A percentile compares a stretch with the other conserved stretches of the same genome.
phyloP scores from a whole-genome alignment of 306 rosid genomes.

The Glycyrrhiza uralensis region DNA sequence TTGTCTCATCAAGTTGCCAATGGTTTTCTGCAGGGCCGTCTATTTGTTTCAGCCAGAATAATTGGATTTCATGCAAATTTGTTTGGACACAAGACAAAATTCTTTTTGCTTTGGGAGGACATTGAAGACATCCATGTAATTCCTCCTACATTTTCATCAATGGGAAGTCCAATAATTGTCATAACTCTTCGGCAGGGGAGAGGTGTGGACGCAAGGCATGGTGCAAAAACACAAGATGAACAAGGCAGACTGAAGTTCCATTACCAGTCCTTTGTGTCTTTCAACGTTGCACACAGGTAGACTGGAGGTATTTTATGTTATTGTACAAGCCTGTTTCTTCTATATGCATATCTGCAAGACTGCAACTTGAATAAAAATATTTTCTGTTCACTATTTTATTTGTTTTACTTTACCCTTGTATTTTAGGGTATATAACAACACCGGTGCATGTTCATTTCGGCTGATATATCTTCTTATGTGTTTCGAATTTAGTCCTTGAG shows the following conservation, averaged over 20 bases:
- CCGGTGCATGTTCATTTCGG: not conserved
- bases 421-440: too few relatives aligned
- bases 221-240: conserved; percentile 82
- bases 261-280: conserved; percentile 95
- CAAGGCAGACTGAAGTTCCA: conserved; percentile 93
- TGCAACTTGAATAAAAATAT: not conserved
- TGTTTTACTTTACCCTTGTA: too few relatives aligned
- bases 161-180: conserved; percentile 87
- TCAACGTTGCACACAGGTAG: conserved; percentile 87
- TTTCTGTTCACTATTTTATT: too few relatives aligned
- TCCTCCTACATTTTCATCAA: conserved; percentile 83
- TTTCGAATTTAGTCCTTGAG: not conserved
- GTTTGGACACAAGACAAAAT: conserved; percentile 85
- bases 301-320: not conserved
- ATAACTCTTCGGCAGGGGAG: conserved; percentile 79
- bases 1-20: conserved; percentile 24
- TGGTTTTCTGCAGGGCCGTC: conserved; percentile 69
- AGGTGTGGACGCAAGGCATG: conserved; percentile 86
- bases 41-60: conserved; percentile 87
- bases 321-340: conserved; percentile 7
- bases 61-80: conserved; percentile 92
- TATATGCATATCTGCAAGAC: not conserved
- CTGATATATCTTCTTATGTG: not conserved
- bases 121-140: conserved; percentile 73
- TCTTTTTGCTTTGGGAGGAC: conserved; percentile 96